Conservation (phyloP, 345 rosid species). For the Citrus australasica region DNA sequence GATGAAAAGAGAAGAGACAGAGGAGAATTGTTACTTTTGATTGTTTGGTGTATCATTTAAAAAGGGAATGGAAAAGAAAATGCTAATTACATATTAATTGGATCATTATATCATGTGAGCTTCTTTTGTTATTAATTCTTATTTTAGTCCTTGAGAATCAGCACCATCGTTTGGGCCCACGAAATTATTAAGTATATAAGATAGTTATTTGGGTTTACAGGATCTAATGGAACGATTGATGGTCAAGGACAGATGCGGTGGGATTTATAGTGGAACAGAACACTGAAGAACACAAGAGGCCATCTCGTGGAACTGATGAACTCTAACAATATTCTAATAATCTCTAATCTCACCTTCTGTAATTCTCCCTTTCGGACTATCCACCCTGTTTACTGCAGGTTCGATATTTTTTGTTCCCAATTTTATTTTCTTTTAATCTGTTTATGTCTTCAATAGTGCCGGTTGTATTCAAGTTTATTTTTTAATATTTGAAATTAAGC, state of each 20-base stretch:
- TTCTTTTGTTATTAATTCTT: background rate
- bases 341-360: constrained; percentile 75
- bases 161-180: background rate
- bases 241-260: constrained; percentile 99
- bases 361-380: constrained; percentile 95
- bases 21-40: background rate
- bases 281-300: constrained; percentile 83
- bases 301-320: constrained; percentile 87
- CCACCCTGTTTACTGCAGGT: constrained; percentile 99
- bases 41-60: background rate
- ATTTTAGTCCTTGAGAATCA: background rate
- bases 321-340: constrained; percentile 59
- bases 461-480: background rate
- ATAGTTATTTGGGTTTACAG: constrained; percentile 32
- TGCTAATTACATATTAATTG: background rate
- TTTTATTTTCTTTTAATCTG: background rate
- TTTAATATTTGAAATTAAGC: background rate
- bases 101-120: background rate
- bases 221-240: constrained; percentile 85
- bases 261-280: constrained; percentile 98
- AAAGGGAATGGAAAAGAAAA: background rate
- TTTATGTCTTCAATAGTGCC: background rate
- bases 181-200: background rate
- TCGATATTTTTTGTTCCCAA: background rate
- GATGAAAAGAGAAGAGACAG: background rate